These are phyloP conservation scores for Saprolegnia parasitica DNA, from an alignment of 352 stramenopile species.

Conservation along the genomic window DNA sequence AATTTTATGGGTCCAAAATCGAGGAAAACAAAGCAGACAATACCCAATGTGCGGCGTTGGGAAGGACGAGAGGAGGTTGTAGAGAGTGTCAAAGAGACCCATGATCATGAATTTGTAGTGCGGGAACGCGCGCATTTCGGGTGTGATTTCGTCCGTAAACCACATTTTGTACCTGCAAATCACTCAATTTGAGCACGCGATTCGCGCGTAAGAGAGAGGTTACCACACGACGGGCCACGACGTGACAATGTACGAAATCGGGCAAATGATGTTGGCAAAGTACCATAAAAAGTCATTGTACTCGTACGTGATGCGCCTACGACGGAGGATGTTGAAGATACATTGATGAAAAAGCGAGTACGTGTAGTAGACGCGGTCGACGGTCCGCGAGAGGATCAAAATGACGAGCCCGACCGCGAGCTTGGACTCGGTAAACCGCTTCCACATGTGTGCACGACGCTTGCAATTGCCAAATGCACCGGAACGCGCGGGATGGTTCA, in stretches of 20 bases:
- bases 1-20: not conserved
- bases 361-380: conserved; percentile 30
- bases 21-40: not conserved
- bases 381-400: conserved; percentile 24
- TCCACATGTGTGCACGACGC: conserved; percentile 1
- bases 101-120: conserved; percentile 34
- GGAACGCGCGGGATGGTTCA: no score
- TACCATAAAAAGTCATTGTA: conserved; percentile 32
- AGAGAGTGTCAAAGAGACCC: conserved; percentile 34
- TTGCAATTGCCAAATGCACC: not conserved
- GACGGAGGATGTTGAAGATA: not conserved
- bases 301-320: conserved; percentile 29
- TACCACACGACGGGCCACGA: conserved; percentile 32
- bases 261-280: conserved; percentile 32
- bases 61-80: conserved; percentile 32
- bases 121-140: conserved; percentile 30
- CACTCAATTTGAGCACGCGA: not conserved
- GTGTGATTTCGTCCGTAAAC: conserved; percentile 28
- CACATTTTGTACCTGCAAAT: conserved; percentile 1
- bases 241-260: conserved; percentile 32
- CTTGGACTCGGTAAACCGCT: conserved; percentile 23
- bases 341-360: not conserved
- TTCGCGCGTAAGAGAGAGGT: not conserved
- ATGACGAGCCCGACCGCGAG: conserved; percentile 15
- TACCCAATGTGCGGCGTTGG: conserved; percentile 31